Evolutionary conservation across 495 filamentous ascomycete species (phyloP).

Genomic region (Parmelia sp.): DNA sequence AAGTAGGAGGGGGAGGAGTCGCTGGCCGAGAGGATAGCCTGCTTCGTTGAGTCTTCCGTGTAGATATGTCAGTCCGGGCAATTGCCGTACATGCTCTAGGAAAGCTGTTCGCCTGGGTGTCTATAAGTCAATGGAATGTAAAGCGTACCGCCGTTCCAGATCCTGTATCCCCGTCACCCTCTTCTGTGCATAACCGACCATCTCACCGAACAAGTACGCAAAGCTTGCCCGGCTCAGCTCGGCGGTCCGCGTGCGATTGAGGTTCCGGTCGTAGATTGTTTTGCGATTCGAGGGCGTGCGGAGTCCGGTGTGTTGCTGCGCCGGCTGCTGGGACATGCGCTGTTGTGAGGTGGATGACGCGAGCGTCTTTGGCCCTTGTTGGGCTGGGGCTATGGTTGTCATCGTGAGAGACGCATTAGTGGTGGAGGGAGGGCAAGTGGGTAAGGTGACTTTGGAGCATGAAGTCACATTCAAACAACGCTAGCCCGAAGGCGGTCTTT

Average conservation of each 20-base stretch:
- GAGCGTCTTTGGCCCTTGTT: conserved; percentile 15
- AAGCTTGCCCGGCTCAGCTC: conserved; percentile 90
- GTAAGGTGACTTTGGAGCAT: background rate
- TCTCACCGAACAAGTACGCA: conserved; percentile 92
- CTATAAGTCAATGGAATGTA: background rate
- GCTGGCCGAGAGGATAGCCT: conserved; percentile 90
- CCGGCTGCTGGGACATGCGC: conserved; percentile 19
- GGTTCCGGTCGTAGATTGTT: conserved; percentile 93
- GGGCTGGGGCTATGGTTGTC: conserved; percentile 15
- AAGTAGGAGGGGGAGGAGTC: conserved; percentile 90
- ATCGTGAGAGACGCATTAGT: conserved; percentile 5
- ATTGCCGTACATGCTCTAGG: background rate
- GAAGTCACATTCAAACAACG: background rate
- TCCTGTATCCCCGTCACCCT: conserved; percentile 87
- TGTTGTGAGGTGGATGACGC: conserved; percentile 17
- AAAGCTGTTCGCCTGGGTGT: background rate
- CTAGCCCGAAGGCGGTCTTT: background rate
- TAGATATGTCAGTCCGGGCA: background rate
- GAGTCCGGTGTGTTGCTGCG: conserved; percentile 55
- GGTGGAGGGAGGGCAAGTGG: background rate
- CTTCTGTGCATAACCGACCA: conserved; percentile 92
- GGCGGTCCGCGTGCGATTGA: conserved; percentile 78
- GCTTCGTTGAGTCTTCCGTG: conserved; percentile 63
- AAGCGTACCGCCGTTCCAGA: conserved; percentile 71
- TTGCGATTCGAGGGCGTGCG: conserved; percentile 92